Evolutionary conservation across 2,329 filamentous ascomycete species (phyloP).

Genomic region (Fusarium acutatum): DNA sequence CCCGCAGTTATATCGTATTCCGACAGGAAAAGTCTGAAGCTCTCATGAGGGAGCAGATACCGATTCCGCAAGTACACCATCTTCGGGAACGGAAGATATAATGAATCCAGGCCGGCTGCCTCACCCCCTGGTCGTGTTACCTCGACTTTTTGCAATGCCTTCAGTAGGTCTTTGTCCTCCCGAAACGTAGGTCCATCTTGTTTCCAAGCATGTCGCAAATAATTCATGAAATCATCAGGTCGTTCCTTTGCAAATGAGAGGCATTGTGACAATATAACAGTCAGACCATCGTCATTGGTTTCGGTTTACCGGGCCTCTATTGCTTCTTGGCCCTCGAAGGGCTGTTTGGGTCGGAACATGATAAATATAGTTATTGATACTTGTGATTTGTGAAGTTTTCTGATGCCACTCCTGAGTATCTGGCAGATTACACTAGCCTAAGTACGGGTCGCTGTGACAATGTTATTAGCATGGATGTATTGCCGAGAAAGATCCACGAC

Average conservation of each 20-base stretch:
- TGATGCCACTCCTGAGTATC: background rate
- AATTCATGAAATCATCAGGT: background rate
- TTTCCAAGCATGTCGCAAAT: background rate
- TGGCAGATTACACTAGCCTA: background rate
- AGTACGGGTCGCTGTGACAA: background rate
- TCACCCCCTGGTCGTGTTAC: too few species aligned
- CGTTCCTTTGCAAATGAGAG: background rate
- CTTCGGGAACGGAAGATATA: too few species aligned
- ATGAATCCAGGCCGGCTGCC: too few species aligned
- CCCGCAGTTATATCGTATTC: too few species aligned
- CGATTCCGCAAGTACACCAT: too few species aligned
- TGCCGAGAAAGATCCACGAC: background rate
- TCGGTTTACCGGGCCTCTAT: background rate
- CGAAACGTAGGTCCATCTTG: background rate
- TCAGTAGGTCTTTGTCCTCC: too few species aligned
- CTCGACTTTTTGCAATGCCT: too few species aligned
- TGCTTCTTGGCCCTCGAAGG: background rate
- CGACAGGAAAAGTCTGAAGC: too few species aligned
- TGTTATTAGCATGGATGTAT: background rate
- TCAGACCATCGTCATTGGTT: background rate
- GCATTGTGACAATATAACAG: background rate
- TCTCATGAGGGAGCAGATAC: too few species aligned
- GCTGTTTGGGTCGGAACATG: background rate
- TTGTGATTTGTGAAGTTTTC: background rate
- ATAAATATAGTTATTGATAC: accelerated